Conservation (phyloP, 2,329 filamentous ascomycete genomes). For the Periglandula ipomoeae region DNA sequence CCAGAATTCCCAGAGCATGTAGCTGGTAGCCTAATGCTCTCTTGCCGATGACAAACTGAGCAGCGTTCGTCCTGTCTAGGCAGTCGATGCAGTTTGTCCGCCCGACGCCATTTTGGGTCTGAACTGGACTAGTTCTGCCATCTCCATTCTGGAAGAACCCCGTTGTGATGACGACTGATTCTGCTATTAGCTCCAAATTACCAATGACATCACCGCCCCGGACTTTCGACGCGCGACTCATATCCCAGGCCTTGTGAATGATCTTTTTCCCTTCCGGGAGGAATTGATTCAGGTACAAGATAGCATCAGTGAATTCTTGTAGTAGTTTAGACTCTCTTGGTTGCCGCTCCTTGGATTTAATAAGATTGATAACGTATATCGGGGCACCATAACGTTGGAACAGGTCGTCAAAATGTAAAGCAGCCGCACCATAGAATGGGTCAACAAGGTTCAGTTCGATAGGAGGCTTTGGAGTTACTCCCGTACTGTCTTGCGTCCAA, state of each 20-base stretch:
- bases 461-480: conserved; percentile 90
- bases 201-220: conserved; percentile 91
- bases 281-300: conserved; percentile 91
- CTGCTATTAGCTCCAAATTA: conserved; percentile 80
- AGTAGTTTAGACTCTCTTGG: conserved; percentile 88
- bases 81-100: conserved; percentile 98
- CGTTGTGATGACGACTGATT: conserved; percentile 74
- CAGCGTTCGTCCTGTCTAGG: conserved; percentile 91
- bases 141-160: conserved; percentile 95
- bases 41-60: conserved; percentile 96
- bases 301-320: conserved; percentile 75
- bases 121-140: conserved; percentile 47
- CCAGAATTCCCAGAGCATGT: conserved; percentile 81
- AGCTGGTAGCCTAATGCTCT: conserved; percentile 85
- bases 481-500: conserved; percentile 94
- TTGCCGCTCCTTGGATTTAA: conserved; percentile 80
- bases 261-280: conserved; percentile 78
- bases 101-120: conserved; percentile 84
- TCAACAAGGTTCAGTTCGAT: conserved; percentile 95
- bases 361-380: conserved; percentile 82
- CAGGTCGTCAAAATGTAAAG: conserved; percentile 88
- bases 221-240: conserved; percentile 90
- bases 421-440: conserved; percentile 89
- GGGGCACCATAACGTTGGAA: conserved; percentile 91
- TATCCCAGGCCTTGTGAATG: conserved; percentile 92